Evolutionary conservation across 805 yeast genomes (phyloP).

Genomic region (Spathaspora hagerdaliae): DNA sequence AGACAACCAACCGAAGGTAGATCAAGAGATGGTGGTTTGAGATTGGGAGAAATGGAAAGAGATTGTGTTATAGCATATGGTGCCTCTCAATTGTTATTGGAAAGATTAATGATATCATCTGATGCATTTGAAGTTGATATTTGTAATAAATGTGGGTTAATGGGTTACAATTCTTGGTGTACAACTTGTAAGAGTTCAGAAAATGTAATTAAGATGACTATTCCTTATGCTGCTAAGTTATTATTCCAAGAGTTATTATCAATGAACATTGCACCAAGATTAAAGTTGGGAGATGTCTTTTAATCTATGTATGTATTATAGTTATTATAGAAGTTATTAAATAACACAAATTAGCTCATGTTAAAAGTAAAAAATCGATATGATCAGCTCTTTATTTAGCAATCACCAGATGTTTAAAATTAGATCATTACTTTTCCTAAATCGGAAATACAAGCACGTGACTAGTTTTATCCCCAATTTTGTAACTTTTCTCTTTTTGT

Average conservation of each 20-base stretch:
- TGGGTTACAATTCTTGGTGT: constrained; percentile 98
- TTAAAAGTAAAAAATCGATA: no score
- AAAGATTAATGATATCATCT: constrained; percentile 92
- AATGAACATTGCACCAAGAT: constrained; percentile 98
- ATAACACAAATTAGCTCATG: no score
- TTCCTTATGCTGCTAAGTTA: constrained; percentile 98
- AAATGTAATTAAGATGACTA: constrained; percentile 84
- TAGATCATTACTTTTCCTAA: no score
- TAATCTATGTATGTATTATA: constrained; percentile 12
- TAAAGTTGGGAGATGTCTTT: constrained; percentile 84
- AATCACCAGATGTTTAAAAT: no score
- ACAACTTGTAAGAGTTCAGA: constrained; percentile 92
- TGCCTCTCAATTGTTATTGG: constrained; percentile 90
- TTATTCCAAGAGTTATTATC: constrained; percentile 94
- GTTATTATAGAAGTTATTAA: no score
- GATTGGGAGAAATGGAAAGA: constrained; percentile 99
- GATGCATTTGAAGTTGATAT: constrained; percentile 98
- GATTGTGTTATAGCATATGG: constrained; percentile 99
- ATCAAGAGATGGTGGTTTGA: constrained; percentile 97
- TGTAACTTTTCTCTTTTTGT: no score
- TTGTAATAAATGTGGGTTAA: constrained; percentile 89
- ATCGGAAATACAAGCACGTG: no score
- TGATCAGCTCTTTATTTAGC: no score
- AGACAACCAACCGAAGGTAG: constrained; percentile 99
- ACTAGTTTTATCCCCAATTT: no score